A percentile compares a stretch with the other conserved stretches of the same genome.
phyloP scores from a whole-genome alignment of 108 stramenopile genomes.

The Skeletonema marinoi region DNA sequence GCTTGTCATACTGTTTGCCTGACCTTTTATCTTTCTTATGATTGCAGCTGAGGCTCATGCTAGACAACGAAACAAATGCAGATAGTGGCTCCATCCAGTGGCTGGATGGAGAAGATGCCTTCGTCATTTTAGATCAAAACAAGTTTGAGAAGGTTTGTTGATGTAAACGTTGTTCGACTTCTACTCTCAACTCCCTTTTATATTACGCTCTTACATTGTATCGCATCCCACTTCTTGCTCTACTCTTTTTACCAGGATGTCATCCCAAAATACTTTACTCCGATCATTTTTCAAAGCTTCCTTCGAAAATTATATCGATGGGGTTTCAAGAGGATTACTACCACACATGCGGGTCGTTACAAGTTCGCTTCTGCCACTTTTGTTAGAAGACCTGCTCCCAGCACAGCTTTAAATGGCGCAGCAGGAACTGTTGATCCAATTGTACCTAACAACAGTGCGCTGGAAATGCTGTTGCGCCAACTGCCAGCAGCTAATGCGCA shows the following conservation, averaged over 20 bases:
- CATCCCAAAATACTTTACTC: background rate
- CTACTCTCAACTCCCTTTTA: background rate
- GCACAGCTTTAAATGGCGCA: background rate
- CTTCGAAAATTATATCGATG: background rate
- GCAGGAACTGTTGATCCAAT: background rate
- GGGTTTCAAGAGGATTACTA: background rate
- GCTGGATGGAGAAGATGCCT: background rate
- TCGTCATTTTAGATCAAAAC: constrained; percentile 3
- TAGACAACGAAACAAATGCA: background rate
- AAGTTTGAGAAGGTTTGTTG: background rate
- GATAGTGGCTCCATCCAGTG: background rate
- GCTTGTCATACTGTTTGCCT: background rate
- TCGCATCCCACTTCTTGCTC: background rate
- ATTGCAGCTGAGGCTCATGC: background rate
- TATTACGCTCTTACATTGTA: background rate
- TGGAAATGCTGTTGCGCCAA: background rate
- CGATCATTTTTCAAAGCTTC: background rate
- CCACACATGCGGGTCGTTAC: background rate
- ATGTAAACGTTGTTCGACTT: background rate
- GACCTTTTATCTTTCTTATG: background rate
- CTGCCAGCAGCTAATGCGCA: background rate
- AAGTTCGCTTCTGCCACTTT: background rate
- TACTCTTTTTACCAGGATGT: background rate
- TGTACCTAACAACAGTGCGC: background rate
- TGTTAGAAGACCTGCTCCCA: background rate